Evolutionary conservation across 495 filamentous ascomycete species (phyloP), one percentile per base, ranked within the genome.

Genomic region (Penicillium desertorum): DNA sequence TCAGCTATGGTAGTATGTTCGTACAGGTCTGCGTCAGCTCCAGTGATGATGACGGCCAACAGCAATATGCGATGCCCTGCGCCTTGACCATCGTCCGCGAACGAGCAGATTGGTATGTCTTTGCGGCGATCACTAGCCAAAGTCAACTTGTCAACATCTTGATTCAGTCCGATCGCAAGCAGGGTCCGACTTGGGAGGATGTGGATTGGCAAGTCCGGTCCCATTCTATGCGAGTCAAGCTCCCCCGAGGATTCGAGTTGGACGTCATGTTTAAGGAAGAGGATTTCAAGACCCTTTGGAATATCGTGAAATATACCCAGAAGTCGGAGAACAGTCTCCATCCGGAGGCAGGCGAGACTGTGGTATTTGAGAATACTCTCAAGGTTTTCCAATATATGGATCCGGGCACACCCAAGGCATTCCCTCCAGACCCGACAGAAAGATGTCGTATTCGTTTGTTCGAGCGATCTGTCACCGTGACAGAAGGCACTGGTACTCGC

Each of bases 321-420:
- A 88, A 87, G 62, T 83, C 91, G 0, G 86, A 91, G 60, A 76
- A 78, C 12, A 87, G 78, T 53, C 76, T 92, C n/a, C 82, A 83
- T 14, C 81, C 82, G 0, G 77, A 83, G 22, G 71, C 79, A 23
- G 84, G 87, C 23, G 91, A 96, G 69, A 77, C 73, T 8, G 54
- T 86, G 37, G 77, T 87, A 1, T 88, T 85, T 67, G 83, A 87
- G 60, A 81, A 76, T 2, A 83, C 77, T 8, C 70, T 95, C 5
- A 82, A 84, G 52, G 75, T 82, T 3, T 88, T 93, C 60, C 86
- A 90, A 51, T 90, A 90, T 62, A 84, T 89, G 67, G 89, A 93
- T 63, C 77, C 86, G 10, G 81, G 81, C 32, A 77, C 86, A 49
- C 76, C 85, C 16, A 78, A 81, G 50, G 77, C 81, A 6, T 95